Base-by-base conservation (phyloP, 2,329 filamentous ascomycete genomes). In the Diaporthe helianthi region DNA sequence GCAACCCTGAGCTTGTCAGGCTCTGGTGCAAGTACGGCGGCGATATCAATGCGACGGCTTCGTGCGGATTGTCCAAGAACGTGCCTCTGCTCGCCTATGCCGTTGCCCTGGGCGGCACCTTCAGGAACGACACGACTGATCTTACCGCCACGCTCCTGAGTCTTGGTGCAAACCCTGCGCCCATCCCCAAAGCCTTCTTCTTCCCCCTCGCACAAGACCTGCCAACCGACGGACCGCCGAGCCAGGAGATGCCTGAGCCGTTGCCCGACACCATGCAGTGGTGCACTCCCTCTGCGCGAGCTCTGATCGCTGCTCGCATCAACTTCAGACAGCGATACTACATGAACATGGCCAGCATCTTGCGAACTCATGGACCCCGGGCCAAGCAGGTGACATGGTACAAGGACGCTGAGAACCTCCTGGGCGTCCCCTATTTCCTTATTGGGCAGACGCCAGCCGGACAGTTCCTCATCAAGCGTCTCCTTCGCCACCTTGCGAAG, bases 401-500 rank as follows among this genome's bases (percentile, higher is more conserved):
- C 64, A 66, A 55, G 26, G 49, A 67, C 24, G 65, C 65, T 6
- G 65, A 63, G 19, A 58, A 58, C 41, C 65, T 67, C 31, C 44
- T 67, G 22, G 65, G 65, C 1, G 36, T 67, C 4, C 65, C 67
- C 7, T 69, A 69, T 10, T 69, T 67, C 33, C 63, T 69, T n/a
- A 65, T 69, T 7, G 68, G 68, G 19, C 68, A 69, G 41, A 58
- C 68, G 5, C 52, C 38, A 19, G 68, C 68, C 2, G 47, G 52
- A 24, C 63, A 54, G 3, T 55, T 51, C 33, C 68, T 69, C 12
- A 54, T 66, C 44, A 49, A 67, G 46, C 29, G 53, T 22, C 65
- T 80, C 8, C 74, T 78, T 26, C 76, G 74, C 7, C 74, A 82
- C 58, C 69, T 81, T 1, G 71, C 76, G 0, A 68, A 77, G 17